These are phyloP conservation scores for Galeopsis tetrahit DNA, from an alignment of 257 asterid genomes.

Conservation along the genomic window DNA sequence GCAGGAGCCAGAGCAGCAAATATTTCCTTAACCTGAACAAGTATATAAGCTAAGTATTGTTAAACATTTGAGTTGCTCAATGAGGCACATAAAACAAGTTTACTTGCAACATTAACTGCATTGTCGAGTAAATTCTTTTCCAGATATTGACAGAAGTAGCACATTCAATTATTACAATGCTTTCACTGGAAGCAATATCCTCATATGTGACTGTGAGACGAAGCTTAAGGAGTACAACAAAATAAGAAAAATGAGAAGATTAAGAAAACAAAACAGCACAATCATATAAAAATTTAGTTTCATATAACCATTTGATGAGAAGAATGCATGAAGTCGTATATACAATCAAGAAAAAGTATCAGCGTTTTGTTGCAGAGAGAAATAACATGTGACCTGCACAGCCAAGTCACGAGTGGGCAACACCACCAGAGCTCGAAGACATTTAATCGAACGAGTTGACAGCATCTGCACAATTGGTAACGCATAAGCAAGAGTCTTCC, in stretches of 20 bases:
- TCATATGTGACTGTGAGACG: neutral
- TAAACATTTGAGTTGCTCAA: neutral
- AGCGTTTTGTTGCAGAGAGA: neutral
- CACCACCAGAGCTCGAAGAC: slow-evolving; percentile 90
- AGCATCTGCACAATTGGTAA: slow-evolving; percentile 83
- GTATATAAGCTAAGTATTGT: slow-evolving; percentile 8
- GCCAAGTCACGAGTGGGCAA: slow-evolving; percentile 96
- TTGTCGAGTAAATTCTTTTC: neutral
- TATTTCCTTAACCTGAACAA: slow-evolving; percentile 78
- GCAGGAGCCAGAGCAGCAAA: slow-evolving; percentile 85
- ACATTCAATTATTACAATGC: neutral
- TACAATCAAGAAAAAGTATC: neutral
- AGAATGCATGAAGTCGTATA: neutral
- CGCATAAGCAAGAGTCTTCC: slow-evolving; percentile 90
- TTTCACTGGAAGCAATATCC: neutral
- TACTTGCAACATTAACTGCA: neutral
- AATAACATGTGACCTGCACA: slow-evolving; percentile 58
- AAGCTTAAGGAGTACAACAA: no score
- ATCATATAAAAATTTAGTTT: no score
- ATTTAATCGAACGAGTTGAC: slow-evolving; percentile 64
- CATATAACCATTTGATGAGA: no score
- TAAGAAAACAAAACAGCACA: neutral
- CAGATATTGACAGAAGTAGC: no score
- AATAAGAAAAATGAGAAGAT: neutral
- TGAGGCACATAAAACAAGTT: neutral